Evolutionary conservation across 2,329 filamentous ascomycete species (phyloP).

Genomic region (Aspergillus tamarii): DNA sequence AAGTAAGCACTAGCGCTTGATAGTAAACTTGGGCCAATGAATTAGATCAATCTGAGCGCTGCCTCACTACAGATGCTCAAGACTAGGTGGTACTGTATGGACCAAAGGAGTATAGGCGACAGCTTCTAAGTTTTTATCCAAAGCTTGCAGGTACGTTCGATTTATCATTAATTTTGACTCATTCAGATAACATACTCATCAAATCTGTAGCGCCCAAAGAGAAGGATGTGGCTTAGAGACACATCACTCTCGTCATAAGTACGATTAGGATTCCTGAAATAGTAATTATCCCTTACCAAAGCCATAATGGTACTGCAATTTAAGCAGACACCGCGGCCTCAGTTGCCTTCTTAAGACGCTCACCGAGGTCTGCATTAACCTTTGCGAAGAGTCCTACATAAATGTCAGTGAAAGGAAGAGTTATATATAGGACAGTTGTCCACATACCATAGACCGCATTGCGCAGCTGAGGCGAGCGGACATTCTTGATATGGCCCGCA

Average conservation of each 20-base stretch:
- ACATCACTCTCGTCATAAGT: not conserved
- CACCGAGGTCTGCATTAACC: constrained; percentile 8
- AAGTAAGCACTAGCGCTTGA: too few species aligned
- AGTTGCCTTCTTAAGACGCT: constrained; percentile 5
- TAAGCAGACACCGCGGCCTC: constrained; percentile 6
- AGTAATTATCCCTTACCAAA: not conserved
- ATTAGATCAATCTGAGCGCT: not conserved
- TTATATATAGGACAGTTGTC: not conserved
- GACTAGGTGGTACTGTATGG: too few species aligned
- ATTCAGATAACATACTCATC: not conserved
- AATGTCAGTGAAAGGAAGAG: not conserved
- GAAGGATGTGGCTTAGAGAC: not conserved
- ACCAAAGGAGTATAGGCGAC: too few species aligned
- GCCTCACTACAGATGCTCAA: too few species aligned
- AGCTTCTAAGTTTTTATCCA: not conserved
- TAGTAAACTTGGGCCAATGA: not conserved
- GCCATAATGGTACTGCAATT: too few species aligned
- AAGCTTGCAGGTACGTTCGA: not conserved
- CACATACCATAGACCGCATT: constrained; percentile 33
- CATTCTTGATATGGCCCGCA: constrained; percentile 19
- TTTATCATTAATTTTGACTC: not conserved
- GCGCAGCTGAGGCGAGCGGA: constrained; percentile 27
- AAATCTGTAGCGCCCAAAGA: not conserved
- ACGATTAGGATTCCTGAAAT: not conserved
- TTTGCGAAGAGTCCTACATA: constrained; percentile 4